Evolutionary conservation across 1,284 basidiomycete genomes (phyloP), one percentile per base, ranked within the genome.

Genomic region (Prillingera fragicola): DNA sequence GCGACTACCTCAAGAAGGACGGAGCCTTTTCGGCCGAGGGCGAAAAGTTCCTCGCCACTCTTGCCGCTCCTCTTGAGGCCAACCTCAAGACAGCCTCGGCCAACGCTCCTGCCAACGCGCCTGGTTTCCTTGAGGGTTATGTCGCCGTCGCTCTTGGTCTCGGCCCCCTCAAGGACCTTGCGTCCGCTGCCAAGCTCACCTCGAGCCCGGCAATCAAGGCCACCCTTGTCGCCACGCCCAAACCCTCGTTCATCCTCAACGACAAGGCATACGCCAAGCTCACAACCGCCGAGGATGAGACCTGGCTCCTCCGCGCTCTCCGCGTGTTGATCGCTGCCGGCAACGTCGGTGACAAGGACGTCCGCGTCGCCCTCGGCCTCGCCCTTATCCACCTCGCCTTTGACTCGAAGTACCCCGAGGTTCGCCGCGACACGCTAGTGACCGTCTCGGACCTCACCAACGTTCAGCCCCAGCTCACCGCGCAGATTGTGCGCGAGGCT

Each of bases 231-330:
- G 65, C 75, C 6, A 50, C 62, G 5, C 70, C 72, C 14, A 94
- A 89, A 62, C 85, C 88, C 0, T 84, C 84, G 1, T 94, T 94
- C 72, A 64, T 95, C 29, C 61, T 92, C 17, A 87, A 81, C 79
- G 88, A 91, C 45, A 90, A 86, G 67, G 80, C 87, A 0, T 90
- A 89, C 62, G 78, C 82, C 44, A 89, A 87, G 64, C 59, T 84
- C 5, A 72, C 72, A 5, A 77, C 80, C 5, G 58, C 70, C 0
- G 79, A 81, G 15, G 89, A 92, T 24, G 81, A 87, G 53, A 61
- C 58, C 14, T 94, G 90, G 90, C 70, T 94, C 4, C 71, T 87
- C n/a, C 77, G 83, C 23, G 82, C 85, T 1, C 65, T 77, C 5
- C 74, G 81, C 42, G 78, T 75, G 1, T 70, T 80, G 0, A 54